Conservation (phyloP, 352 stramenopile species). For the Phytophthora idaei region DNA sequence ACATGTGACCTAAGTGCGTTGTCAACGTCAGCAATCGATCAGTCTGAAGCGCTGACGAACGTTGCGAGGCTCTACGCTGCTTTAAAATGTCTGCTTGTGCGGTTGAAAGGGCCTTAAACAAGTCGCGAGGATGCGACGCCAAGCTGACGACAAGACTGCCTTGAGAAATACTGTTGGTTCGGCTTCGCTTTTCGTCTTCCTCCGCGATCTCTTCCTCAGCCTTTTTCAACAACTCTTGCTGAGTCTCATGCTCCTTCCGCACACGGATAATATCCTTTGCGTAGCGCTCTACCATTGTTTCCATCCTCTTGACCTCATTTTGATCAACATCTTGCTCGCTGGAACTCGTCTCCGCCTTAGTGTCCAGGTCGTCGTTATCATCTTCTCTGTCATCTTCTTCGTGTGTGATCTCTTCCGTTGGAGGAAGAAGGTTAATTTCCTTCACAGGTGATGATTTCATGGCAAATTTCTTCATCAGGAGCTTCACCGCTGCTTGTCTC, state of each 20-base stretch:
- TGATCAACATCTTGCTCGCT: conserved; percentile 10
- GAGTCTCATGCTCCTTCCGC: conserved; percentile 54
- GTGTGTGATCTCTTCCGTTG: conserved; percentile 11
- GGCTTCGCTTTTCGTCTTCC: conserved; percentile 51
- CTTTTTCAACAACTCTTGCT: conserved; percentile 49
- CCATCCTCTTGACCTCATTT: conserved; percentile 52
- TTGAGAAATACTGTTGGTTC: conserved; percentile 63
- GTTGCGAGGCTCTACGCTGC: conserved; percentile 53
- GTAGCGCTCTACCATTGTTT: conserved; percentile 54
- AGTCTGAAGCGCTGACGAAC: conserved; percentile 58
- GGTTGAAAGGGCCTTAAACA: conserved; percentile 65
- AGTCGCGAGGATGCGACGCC: conserved; percentile 59
- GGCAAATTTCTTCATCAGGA: conserved; percentile 48
- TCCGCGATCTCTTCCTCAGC: conserved; percentile 44
- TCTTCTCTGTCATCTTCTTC: conserved; percentile 16
- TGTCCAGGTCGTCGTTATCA: neutral
- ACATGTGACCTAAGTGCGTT: conserved; percentile 68
- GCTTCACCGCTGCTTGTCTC: conserved; percentile 54
- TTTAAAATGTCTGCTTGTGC: conserved; percentile 51
- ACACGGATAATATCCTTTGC: conserved; percentile 60
- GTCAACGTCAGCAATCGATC: conserved; percentile 69
- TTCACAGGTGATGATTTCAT: conserved; percentile 14
- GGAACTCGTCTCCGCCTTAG: neutral
- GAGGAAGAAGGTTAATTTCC: neutral
- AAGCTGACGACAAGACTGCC: conserved; percentile 59